Conservation (phyloP, 257 asterid species). For the Craterostigma plantagineum region DNA sequence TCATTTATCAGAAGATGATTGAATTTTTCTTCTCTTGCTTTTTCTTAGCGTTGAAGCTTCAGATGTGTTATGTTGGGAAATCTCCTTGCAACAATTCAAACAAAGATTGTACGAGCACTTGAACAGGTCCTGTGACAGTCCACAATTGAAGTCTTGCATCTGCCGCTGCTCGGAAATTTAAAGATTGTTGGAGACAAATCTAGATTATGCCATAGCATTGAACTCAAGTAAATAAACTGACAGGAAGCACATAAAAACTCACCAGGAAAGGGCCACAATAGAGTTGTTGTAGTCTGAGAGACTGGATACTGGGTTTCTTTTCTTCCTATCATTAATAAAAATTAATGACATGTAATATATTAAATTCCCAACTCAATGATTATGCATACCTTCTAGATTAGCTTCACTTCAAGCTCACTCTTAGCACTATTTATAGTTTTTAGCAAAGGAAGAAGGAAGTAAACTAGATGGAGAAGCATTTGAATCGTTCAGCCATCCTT, state of each 20-base stretch:
- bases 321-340: constrained; percentile 2
- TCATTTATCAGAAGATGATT: constrained; percentile 20
- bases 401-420: constrained; percentile 66
- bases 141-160: constrained; percentile 51
- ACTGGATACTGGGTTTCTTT: no score
- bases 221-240: background rate
- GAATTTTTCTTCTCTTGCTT: constrained; percentile 31
- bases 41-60: constrained; percentile 19
- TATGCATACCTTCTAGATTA: constrained; percentile 36
- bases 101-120: constrained; percentile 73
- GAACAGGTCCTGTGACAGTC: constrained; percentile 90
- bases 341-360: constrained; percentile 1
- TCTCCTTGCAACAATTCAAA: constrained; percentile 63
- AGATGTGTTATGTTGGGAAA: constrained; percentile 20
- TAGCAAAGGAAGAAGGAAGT: constrained; percentile 68
- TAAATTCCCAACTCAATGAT: constrained; percentile 5
- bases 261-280: no score
- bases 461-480: constrained; percentile 53
- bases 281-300: no score
- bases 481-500: constrained; percentile 36
- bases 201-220: background rate
- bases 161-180: constrained; percentile 40
- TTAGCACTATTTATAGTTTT: constrained; percentile 53
- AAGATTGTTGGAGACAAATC: constrained; percentile 12
- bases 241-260: no score